Conservation (phyloP, 2,329 filamentous ascomycete genomes). For the Allantophomopsis lycopodina region DNA sequence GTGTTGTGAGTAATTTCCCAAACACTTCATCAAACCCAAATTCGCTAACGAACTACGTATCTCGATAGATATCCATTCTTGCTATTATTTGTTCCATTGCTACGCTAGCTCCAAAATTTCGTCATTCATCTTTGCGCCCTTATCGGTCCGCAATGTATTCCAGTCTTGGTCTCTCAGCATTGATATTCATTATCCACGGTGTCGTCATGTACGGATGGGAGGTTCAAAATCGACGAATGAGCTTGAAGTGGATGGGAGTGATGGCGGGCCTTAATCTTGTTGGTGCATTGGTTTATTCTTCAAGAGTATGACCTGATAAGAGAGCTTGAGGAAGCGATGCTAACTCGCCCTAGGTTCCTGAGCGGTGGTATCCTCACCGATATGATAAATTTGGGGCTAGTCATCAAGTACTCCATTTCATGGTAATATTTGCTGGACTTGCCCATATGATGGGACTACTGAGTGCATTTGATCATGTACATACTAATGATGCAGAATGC, state of each 20-base stretch:
- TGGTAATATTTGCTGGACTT: slow-evolving; percentile 14
- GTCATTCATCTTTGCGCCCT: slow-evolving; percentile 22
- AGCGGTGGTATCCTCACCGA: slow-evolving; percentile 10
- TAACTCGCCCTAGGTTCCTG: slow-evolving; percentile 9
- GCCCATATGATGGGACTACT: slow-evolving; percentile 12
- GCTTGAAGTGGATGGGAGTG: slow-evolving; percentile 23
- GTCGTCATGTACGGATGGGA: slow-evolving; percentile 17
- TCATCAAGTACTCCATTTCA: slow-evolving; percentile 18
- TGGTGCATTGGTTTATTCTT: slow-evolving; percentile 22
- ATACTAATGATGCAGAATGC: not conserved
- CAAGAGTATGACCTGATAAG: too few species aligned
- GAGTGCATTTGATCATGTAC: slow-evolving; percentile 7
- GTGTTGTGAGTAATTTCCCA: slow-evolving; percentile 11
- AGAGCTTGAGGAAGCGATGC: too few species aligned
- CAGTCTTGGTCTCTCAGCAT: slow-evolving; percentile 24
- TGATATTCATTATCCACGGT: slow-evolving; percentile 26
- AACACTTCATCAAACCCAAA: slow-evolving; percentile 2
- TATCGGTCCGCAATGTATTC: slow-evolving; percentile 26
- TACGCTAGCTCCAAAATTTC: slow-evolving; percentile 22
- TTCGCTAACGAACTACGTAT: too few species aligned
- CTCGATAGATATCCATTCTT: slow-evolving; percentile 13
- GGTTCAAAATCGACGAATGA: slow-evolving; percentile 23
- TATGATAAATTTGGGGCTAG: slow-evolving; percentile 14
- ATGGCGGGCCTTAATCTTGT: slow-evolving; percentile 23
- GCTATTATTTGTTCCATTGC: slow-evolving; percentile 23